Evolutionary conservation across 306 rosid genomes (phyloP).

Genomic region (Glycyrrhiza uralensis): DNA sequence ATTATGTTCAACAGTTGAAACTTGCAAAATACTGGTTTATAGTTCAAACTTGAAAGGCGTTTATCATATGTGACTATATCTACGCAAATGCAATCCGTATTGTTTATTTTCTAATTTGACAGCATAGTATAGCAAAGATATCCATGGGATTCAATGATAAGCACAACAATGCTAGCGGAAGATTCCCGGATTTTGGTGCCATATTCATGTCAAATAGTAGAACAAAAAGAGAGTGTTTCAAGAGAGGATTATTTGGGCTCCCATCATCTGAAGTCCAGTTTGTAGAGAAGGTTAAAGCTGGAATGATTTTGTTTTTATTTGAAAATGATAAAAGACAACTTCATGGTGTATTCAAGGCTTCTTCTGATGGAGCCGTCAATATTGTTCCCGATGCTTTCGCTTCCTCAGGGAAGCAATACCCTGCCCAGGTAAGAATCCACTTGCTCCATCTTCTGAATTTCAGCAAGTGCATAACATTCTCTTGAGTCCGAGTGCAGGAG

Average conservation of each 20-base stretch:
- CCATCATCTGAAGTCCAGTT: slow-evolving; percentile 32
- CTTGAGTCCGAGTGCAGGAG: slow-evolving; percentile 10
- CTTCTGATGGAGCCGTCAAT: slow-evolving; percentile 46
- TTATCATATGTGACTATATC: neutral
- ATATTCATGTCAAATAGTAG: slow-evolving; percentile 38
- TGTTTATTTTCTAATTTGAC: slow-evolving; percentile 22
- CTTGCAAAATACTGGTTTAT: slow-evolving; percentile 7
- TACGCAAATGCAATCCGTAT: slow-evolving; percentile 16
- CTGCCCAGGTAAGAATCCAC: slow-evolving; percentile 59
- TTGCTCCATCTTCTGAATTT: neutral
- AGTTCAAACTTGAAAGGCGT: neutral
- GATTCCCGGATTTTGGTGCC: slow-evolving; percentile 43
- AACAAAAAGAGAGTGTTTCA: slow-evolving; percentile 36
- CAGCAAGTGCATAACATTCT: neutral
- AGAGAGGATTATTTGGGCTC: slow-evolving; percentile 29
- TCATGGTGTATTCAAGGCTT: slow-evolving; percentile 59
- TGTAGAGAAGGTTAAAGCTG: slow-evolving; percentile 49
- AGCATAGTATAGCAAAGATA: slow-evolving; percentile 22
- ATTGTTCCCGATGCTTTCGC: slow-evolving; percentile 44
- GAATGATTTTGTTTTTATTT: slow-evolving; percentile 58
- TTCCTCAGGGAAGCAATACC: slow-evolving; percentile 36
- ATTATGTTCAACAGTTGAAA: neutral
- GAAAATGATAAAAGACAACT: slow-evolving; percentile 54
- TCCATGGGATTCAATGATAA: slow-evolving; percentile 35
- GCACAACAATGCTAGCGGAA: slow-evolving; percentile 34